Evolutionary conservation across 805 yeast species (phyloP).

Genomic region (Ogataea pini): DNA sequence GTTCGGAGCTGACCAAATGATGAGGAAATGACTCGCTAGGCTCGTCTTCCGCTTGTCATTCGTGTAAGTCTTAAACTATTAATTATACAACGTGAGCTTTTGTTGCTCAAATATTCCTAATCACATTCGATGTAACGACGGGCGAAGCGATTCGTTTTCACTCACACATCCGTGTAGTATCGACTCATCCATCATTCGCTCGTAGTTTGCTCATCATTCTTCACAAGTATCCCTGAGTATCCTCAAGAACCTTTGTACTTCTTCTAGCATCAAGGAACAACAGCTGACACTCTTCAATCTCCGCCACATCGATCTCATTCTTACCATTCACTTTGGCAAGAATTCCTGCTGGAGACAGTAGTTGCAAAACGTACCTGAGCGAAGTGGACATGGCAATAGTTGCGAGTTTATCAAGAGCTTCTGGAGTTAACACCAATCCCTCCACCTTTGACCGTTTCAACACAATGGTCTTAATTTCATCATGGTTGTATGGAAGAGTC

Average conservation of each 20-base stretch:
- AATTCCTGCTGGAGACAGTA: constrained; percentile 87
- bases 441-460: constrained; percentile 92
- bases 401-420: constrained; percentile 84
- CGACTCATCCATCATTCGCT: too few species aligned
- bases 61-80: background rate
- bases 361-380: constrained; percentile 87
- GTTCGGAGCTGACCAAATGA: constrained; percentile 50
- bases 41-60: too few species aligned
- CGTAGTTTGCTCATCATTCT: background rate
- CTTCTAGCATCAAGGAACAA: constrained; percentile 87
- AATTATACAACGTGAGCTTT: constrained; percentile 9
- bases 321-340: constrained; percentile 77
- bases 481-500: constrained; percentile 72
- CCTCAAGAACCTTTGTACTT: constrained; percentile 82
- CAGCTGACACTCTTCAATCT: constrained; percentile 83
- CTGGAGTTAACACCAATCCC: constrained; percentile 79
- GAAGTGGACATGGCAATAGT: constrained; percentile 89
- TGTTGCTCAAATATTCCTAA: background rate
- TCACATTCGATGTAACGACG: background rate
- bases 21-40: background rate
- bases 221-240: constrained; percentile 35
- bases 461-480: constrained; percentile 84
- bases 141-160: background rate
- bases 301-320: constrained; percentile 64
- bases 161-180: too few species aligned